phyloP scores from a whole-genome alignment of 2,329 filamentous ascomycete species.

The Clathrospora elynae region DNA sequence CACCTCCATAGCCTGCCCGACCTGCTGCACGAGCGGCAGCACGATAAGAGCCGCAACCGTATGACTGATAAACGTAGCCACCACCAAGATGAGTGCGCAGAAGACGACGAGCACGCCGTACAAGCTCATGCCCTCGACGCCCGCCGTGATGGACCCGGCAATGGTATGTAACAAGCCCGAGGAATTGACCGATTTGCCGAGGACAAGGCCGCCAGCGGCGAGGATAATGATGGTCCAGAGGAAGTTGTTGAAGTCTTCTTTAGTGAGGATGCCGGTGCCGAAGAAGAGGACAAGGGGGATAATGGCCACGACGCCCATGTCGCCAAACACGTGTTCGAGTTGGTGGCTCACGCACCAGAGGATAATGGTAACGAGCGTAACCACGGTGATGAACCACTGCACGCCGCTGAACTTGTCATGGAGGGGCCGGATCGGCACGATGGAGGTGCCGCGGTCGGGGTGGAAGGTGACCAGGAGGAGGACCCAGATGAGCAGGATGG shows the following conservation, averaged over 20 bases:
- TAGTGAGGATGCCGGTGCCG: slow-evolving; percentile 91
- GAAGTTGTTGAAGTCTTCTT: slow-evolving; percentile 99
- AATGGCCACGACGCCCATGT: slow-evolving; percentile 98
- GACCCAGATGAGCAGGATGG: slow-evolving; percentile 85
- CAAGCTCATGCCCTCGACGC: slow-evolving; percentile 77
- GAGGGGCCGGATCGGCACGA: slow-evolving; percentile 87
- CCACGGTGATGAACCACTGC: slow-evolving; percentile 88
- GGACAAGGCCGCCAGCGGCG: slow-evolving; percentile 86
- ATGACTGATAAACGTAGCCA: slow-evolving; percentile 97
- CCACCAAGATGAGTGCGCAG: slow-evolving; percentile 79
- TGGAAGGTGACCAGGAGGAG: slow-evolving; percentile 84
- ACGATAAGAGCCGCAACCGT: slow-evolving; percentile 96
- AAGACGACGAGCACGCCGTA: slow-evolving; percentile 90
- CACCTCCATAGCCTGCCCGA: slow-evolving; percentile 81
- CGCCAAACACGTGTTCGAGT: slow-evolving; percentile 84
- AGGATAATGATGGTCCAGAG: slow-evolving; percentile 99
- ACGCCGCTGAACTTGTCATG: slow-evolving; percentile 86
- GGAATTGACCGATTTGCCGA: slow-evolving; percentile 92
- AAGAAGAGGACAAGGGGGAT: slow-evolving; percentile 97
- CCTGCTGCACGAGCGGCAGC: slow-evolving; percentile 83
- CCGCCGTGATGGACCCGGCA: slow-evolving; percentile 73
- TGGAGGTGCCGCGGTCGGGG: slow-evolving; percentile 81
- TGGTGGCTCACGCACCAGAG: slow-evolving; percentile 94
- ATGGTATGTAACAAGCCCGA: slow-evolving; percentile 91
- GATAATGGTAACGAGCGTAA: slow-evolving; percentile 82